These are phyloP conservation scores for Aureobasidium sp. DNA, from an alignment of 2,329 filamentous ascomycete species.

Conservation along the genomic window DNA sequence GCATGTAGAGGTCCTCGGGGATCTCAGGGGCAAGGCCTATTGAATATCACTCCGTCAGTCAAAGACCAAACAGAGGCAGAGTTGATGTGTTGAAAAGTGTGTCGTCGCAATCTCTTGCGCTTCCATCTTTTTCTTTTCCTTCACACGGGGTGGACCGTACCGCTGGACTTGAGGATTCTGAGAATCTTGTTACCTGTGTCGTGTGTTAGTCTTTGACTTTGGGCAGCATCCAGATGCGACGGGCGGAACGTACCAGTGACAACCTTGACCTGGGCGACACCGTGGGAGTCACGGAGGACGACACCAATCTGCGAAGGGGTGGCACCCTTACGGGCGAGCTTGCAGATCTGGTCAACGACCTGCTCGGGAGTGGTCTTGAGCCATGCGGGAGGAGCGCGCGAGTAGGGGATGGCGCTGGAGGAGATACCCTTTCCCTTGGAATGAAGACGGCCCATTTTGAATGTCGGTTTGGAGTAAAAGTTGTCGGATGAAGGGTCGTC, in stretches of 20 bases:
- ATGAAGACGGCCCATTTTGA: conserved; percentile 94
- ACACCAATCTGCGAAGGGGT: conserved; percentile 99
- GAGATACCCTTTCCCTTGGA: conserved; percentile 99
- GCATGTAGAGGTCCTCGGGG: conserved; percentile 99
- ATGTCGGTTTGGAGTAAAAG: conserved; percentile 19
- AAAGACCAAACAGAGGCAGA: conserved; percentile 37
- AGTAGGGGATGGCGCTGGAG: conserved; percentile 92
- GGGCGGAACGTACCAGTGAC: conserved; percentile 68
- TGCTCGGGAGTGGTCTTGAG: conserved; percentile 98
- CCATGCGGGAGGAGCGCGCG: conserved; percentile 85
- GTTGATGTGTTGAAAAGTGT: conserved; percentile 22
- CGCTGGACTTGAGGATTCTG: conserved; percentile 93
- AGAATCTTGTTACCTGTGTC: conserved; percentile 94
- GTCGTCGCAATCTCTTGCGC: conserved; percentile 6
- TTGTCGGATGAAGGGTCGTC: conserved; percentile 15
- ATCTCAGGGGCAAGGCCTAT: conserved; percentile 97
- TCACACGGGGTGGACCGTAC: conserved; percentile 60
- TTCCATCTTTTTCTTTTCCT: conserved; percentile 21
- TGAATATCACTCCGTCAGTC: conserved; percentile 38
- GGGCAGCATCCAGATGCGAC: background rate
- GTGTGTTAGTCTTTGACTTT: conserved; percentile 13
- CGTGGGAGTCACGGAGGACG: conserved; percentile 94
- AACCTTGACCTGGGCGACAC: conserved; percentile 94
- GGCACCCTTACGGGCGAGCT: conserved; percentile 97
- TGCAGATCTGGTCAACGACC: conserved; percentile 98